Conservation (phyloP, 768 basidiomycete species). For the Clitopilus passeckerianus region DNA sequence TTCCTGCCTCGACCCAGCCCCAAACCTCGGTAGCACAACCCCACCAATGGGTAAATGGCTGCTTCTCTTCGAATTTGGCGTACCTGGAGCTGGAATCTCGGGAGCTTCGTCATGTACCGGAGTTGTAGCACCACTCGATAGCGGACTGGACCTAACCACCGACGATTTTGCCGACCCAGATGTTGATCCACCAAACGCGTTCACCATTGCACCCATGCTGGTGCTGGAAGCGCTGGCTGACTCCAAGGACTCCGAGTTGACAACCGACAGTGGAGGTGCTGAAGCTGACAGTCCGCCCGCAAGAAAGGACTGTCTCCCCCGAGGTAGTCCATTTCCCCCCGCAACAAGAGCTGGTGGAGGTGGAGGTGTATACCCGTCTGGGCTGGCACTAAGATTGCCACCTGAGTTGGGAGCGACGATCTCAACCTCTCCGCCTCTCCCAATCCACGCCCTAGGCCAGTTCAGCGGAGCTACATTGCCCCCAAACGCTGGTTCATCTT, state of each 20-base stretch:
- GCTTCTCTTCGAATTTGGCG: not conserved
- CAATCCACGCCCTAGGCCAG: slow-evolving; percentile 19
- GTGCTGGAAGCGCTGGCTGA: not conserved
- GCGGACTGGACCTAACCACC: not conserved
- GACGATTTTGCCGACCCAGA: not conserved
- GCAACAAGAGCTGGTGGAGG: not conserved
- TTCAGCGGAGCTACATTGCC: not conserved
- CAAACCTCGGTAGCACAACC: not conserved
- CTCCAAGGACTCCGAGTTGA: not conserved
- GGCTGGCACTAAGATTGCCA: not conserved
- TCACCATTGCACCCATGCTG: not conserved
- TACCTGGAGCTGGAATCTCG: not conserved
- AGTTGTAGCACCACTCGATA: not conserved
- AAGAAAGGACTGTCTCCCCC: not conserved
- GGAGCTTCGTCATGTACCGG: not conserved
- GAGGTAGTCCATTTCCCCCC: not conserved
- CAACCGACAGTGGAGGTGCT: not conserved
- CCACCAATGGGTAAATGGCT: not conserved
- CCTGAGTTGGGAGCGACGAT: not conserved
- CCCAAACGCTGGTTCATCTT: not conserved
- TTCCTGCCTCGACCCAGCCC: not conserved
- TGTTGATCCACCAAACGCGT: not conserved
- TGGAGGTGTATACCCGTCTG: not conserved
- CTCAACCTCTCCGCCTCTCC: slow-evolving; percentile 1
- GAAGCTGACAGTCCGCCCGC: not conserved